These are phyloP conservation scores for Dianthus caryophyllus DNA, from an alignment of 148 eudicot species.

Conservation along the genomic window DNA sequence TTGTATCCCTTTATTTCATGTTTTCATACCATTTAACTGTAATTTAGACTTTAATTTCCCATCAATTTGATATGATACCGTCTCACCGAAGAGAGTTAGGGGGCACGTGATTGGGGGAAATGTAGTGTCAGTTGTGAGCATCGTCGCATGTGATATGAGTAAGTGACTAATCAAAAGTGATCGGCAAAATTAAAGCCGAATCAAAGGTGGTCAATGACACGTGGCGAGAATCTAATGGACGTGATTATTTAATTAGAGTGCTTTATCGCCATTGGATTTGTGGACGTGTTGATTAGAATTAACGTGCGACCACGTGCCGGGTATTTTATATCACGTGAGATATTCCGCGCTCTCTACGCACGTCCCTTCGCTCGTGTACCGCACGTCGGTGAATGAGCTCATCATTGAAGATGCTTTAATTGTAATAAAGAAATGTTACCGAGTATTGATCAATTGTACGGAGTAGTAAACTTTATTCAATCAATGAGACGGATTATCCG, in stretches of 20 bases:
- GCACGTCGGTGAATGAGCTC: slow-evolving; percentile 27
- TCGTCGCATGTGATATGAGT: slow-evolving; percentile 39
- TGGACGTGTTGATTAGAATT: neutral
- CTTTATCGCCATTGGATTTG: slow-evolving; percentile 21
- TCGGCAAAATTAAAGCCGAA: slow-evolving; percentile 23
- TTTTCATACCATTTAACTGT: too few species aligned
- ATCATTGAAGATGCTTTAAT: too few species aligned
- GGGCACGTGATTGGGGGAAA: slow-evolving; percentile 43
- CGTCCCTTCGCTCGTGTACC: too few species aligned
- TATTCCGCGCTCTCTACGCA: slow-evolving; percentile 2
- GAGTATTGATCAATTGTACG: too few species aligned
- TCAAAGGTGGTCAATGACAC: slow-evolving; percentile 54
- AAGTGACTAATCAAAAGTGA: slow-evolving; percentile 10
- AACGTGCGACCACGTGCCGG: slow-evolving; percentile 52
- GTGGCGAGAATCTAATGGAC: slow-evolving; percentile 27
- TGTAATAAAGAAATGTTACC: too few species aligned
- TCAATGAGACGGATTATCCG: too few species aligned
- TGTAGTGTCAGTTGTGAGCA: slow-evolving; percentile 30
- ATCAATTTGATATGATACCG: too few species aligned
- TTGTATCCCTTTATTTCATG: too few species aligned
- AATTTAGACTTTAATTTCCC: too few species aligned
- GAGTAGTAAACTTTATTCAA: too few species aligned
- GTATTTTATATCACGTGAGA: slow-evolving; percentile 39
- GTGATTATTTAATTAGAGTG: neutral
- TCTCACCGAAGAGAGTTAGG: too few species aligned